Evolutionary conservation across 768 basidiomycete genomes (phyloP).

Genomic region (Rhodosporidiobolus sp.): DNA sequence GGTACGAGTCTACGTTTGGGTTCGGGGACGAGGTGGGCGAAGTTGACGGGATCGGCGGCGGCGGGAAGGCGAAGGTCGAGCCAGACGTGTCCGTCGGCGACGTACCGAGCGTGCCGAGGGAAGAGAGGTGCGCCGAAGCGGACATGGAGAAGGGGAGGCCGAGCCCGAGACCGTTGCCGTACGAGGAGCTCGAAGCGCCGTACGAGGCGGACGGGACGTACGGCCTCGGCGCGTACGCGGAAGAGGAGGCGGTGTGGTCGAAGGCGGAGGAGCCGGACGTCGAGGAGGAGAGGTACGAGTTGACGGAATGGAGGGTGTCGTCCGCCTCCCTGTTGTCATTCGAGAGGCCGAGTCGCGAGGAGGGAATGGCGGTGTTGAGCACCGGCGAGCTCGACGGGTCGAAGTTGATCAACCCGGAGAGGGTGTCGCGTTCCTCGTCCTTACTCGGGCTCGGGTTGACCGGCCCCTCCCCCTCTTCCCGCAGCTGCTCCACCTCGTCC

Average conservation of each 20-base stretch:
- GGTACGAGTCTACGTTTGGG: slow-evolving; percentile 1
- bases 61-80: slow-evolving; percentile 19
- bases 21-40: not conserved
- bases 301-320: slow-evolving; percentile 16
- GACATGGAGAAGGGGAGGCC: slow-evolving; percentile 41
- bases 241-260: not conserved
- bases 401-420: slow-evolving; percentile 15
- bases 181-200: not conserved
- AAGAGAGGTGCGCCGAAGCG: slow-evolving; percentile 30
- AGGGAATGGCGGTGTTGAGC: slow-evolving; percentile 9
- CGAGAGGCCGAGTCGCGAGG: not conserved
- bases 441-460: not conserved
- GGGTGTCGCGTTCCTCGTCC: slow-evolving; percentile 21
- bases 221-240: no score
- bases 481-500: not conserved
- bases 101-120: slow-evolving; percentile 15
- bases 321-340: slow-evolving; percentile 5
- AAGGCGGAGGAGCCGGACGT: not conserved
- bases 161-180: slow-evolving; percentile 28
- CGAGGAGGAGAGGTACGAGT: slow-evolving; percentile 21
- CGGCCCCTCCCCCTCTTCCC: not conserved
- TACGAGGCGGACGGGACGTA: slow-evolving; percentile 3
- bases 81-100: not conserved
- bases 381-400: slow-evolving; percentile 17
- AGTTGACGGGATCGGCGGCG: not conserved